phyloP scores from a whole-genome alignment of 169 alveolate genomes.

The Miamiensis avidus region DNA sequence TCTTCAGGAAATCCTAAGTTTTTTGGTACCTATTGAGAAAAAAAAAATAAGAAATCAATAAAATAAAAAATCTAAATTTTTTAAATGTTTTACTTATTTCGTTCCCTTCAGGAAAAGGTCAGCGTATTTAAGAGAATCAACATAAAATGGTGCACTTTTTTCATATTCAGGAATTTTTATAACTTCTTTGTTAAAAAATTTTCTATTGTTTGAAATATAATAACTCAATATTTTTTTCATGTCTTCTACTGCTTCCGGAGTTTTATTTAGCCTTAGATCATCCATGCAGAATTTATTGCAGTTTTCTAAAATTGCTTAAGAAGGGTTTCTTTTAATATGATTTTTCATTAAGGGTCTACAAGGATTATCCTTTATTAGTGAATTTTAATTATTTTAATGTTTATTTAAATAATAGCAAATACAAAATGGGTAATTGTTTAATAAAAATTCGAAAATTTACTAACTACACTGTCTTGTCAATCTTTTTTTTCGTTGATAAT shows the following conservation, averaged over 20 bases:
- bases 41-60: background rate
- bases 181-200: conserved; percentile 26
- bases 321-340: background rate
- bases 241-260: background rate
- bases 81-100: conserved; percentile 1
- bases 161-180: conserved; percentile 13
- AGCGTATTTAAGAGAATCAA: conserved; percentile 11
- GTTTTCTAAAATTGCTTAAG: background rate
- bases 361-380: background rate
- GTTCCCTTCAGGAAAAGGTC: conserved; percentile 4
- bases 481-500: too few species aligned
- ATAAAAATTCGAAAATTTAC: background rate
- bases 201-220: conserved; percentile 1
- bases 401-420: background rate
- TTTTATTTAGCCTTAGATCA: background rate
- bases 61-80: too few species aligned
- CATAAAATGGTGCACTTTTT: conserved; percentile 22
- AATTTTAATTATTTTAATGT: too few species aligned
- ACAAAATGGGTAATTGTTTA: too few species aligned
- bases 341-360: background rate
- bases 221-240: conserved; percentile 5
- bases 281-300: background rate
- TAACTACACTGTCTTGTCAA: too few species aligned
- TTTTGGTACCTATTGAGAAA: background rate
- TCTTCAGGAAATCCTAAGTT: conserved; percentile 17